Evolutionary conservation across 192 early-diverging fungal genomes (phyloP).

Genomic region (Anaeromyces robustus): DNA sequence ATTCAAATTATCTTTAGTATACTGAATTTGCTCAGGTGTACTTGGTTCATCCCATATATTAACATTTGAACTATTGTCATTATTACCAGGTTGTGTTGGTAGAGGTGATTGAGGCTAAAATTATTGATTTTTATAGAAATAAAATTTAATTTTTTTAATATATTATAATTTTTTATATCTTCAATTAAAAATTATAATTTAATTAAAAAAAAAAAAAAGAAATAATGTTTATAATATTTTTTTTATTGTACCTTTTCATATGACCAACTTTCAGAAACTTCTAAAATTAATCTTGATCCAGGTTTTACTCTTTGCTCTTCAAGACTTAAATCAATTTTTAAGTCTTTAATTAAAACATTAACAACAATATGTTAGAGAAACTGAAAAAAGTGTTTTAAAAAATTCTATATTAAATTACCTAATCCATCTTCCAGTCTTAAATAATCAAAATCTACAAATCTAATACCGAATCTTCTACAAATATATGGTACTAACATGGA

Average conservation of each 20-base stretch:
- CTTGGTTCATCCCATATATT: constrained; percentile 13
- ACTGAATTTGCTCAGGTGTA: constrained; percentile 5
- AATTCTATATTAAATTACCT: neutral
- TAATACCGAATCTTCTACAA: constrained; percentile 10
- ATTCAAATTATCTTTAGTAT: neutral
- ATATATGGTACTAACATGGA: neutral
- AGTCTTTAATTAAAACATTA: no score
- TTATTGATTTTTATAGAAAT: no score
- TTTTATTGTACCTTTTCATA: neutral
- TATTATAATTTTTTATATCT: no score
- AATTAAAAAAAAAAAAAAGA: no score
- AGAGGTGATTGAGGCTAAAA: neutral
- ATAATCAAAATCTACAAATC: neutral
- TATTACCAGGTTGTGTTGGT: neutral
- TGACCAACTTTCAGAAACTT: neutral
- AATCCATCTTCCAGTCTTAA: neutral
- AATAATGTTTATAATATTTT: no score
- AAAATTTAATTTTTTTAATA: no score
- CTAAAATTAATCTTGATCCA: neutral
- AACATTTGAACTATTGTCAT: neutral
- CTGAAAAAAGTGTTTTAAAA: neutral
- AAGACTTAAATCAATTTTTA: neutral
- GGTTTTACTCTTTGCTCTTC: neutral
- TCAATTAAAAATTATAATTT: no score
- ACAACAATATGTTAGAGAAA: no score